Base-by-base conservation (phyloP, 805 yeast species). In the Cyberlindnera petersonii region DNA sequence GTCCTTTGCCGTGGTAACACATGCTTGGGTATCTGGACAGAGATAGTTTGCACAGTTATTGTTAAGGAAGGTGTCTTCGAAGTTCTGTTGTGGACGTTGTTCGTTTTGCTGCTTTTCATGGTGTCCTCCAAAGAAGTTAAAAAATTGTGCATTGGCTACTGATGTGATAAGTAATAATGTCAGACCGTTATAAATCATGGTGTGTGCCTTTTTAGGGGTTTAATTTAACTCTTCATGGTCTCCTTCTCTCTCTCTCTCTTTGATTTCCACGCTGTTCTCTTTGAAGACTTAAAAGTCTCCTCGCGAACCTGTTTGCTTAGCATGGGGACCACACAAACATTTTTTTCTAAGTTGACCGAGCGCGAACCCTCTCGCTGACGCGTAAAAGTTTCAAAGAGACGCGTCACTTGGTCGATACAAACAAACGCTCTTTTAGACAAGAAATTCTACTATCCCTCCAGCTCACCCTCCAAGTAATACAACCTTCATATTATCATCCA, bases 1-100 rank as follows among this genome's bases (percentile, higher is more conserved):
- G 36, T 81, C 84, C 7, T 70, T 49, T 0, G 86, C 77, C 2
- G 61, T 52, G 2, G 71, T 69, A 0, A 86, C 98, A 65, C 98
- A 93, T 9, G 69, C 69, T 28, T 79, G 67, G 0, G 97, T 86
- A 49, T 81, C 95, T 4, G 86, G 86, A 57, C 98, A 93, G 24
- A 91, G 61, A 58, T 81, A 91, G 6, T 66, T 65, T 9, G 63
- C 60, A 56, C 98, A 93, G 4, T 67, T 63, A 6, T 66, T 57
- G 40, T 63, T 53, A 26, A 69, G 44, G 31, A 63, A 53, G 13
- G 38, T 49, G 10, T 66, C 68, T 47, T 68, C 72, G 40, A 54
- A 65, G 1, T 61, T 37, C 15, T 46, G 42, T 28, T 45, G 55
- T 31, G 50, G 38, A 20, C 31, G 57, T 19, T 59, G 64, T 24